Conservation (phyloP, 2,329 filamentous ascomycete genomes). For the Hymenoscyphus repandus region DNA sequence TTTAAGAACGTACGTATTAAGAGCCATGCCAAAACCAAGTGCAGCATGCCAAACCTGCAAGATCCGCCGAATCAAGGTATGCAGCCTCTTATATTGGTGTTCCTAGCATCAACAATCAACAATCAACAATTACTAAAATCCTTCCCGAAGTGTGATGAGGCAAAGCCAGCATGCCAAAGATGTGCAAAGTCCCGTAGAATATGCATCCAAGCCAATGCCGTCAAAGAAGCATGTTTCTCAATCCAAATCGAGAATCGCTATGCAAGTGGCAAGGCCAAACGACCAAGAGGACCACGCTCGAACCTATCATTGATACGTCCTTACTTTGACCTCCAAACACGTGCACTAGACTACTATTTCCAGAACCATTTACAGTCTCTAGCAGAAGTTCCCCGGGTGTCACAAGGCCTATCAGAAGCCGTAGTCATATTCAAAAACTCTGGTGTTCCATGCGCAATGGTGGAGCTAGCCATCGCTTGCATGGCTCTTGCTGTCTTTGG, state of each 20-base stretch:
- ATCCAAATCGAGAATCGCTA: neutral
- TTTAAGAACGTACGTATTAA: neutral
- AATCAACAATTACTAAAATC: neutral
- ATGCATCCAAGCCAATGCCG: neutral
- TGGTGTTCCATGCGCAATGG: slow-evolving; percentile 12
- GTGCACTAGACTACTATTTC: slow-evolving; percentile 27
- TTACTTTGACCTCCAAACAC: slow-evolving; percentile 22
- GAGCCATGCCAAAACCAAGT: neutral
- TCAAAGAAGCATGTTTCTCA: neutral
- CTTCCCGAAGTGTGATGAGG: neutral
- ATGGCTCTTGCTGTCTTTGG: slow-evolving; percentile 29
- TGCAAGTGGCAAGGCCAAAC: slow-evolving; percentile 23
- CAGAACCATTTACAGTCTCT: slow-evolving; percentile 21
- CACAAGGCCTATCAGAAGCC: slow-evolving; percentile 5
- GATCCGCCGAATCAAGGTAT: neutral
- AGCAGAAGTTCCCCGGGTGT: slow-evolving; percentile 13
- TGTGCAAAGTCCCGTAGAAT: neutral
- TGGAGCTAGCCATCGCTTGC: slow-evolving; percentile 29
- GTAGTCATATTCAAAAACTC: slow-evolving; percentile 8
- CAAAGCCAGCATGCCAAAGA: neutral
- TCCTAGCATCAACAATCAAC: neutral
- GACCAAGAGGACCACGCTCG: slow-evolving; percentile 31
- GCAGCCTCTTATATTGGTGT: neutral
- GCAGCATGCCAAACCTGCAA: neutral
- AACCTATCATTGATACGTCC: slow-evolving; percentile 9